Conservation (phyloP, 2,329 filamentous ascomycete genomes). For the Thelonectria olida region DNA sequence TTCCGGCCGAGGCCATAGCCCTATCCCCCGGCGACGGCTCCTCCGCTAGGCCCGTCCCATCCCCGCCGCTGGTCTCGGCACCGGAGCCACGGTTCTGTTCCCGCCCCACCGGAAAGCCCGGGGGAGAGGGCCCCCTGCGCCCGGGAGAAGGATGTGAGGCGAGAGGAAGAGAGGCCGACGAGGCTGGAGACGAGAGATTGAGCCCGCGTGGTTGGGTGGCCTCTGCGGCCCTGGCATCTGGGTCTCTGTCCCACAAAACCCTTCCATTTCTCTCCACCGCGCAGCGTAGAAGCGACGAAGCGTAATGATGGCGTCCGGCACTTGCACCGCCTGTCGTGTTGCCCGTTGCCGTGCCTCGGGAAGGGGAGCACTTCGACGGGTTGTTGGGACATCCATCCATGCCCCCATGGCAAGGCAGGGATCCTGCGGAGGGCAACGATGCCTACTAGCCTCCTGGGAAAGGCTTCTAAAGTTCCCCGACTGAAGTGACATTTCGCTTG, state of each 20-base stretch:
- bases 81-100: slow-evolving; percentile 41
- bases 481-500: slow-evolving; percentile 17
- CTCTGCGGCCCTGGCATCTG: slow-evolving; percentile 4
- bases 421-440: not conserved
- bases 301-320: slow-evolving; percentile 17
- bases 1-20: not conserved
- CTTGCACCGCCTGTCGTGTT: slow-evolving; percentile 10
- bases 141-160: not conserved
- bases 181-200: not conserved
- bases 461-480: slow-evolving; percentile 14
- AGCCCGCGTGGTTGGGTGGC: not conserved
- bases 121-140: slow-evolving; percentile 29
- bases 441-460: slow-evolving; percentile 6
- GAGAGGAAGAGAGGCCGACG: not conserved
- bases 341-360: slow-evolving; percentile 12
- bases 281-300: not conserved
- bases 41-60: slow-evolving; percentile 28
- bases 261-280: not conserved
- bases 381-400: not conserved
- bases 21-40: slow-evolving; percentile 16
- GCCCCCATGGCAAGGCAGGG: slow-evolving; percentile 9
- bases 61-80: slow-evolving; percentile 36
- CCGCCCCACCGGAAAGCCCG: slow-evolving; percentile 34
- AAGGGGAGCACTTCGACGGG: not conserved
- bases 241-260: slow-evolving; percentile 14